Percentiles rank a stretch among this genome's conserved stretches.
phyloP scores from a whole-genome alignment of 768 basidiomycete species.

The Roridomyces roridus region DNA sequence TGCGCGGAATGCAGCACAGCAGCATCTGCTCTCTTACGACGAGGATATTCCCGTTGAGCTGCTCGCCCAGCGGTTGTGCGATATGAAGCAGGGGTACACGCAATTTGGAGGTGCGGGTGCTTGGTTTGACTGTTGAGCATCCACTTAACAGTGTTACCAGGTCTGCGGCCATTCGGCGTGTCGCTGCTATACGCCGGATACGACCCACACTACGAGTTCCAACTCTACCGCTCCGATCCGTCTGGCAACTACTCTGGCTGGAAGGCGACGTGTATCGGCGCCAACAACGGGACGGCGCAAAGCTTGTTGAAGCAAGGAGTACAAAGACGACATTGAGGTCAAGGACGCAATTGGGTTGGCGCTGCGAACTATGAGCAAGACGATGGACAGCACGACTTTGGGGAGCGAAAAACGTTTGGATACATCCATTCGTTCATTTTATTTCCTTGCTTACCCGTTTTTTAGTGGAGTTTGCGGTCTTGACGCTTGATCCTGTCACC shows the following conservation, averaged over 20 bases:
- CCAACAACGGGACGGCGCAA: slow-evolving; percentile 96
- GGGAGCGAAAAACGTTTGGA: slow-evolving; percentile 93
- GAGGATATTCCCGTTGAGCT: slow-evolving; percentile 98
- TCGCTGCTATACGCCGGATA: slow-evolving; percentile 96
- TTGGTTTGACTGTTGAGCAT: too few species aligned
- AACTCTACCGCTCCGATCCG: slow-evolving; percentile 97
- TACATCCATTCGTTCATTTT: slow-evolving; percentile 1
- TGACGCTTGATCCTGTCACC: slow-evolving; percentile 81
- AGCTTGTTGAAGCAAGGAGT: slow-evolving; percentile 97
- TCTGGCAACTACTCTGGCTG: slow-evolving; percentile 98
- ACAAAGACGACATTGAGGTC: slow-evolving; percentile 91
- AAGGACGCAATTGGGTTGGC: slow-evolving; percentile 94
- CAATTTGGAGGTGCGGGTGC: slow-evolving; percentile 87
- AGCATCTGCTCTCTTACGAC: slow-evolving; percentile 88
- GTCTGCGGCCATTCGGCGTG: slow-evolving; percentile 97
- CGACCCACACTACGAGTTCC: slow-evolving; percentile 95
- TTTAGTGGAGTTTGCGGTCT: slow-evolving; percentile 93
- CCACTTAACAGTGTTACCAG: too few species aligned
- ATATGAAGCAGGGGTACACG: slow-evolving; percentile 98
- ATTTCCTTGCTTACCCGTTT: not conserved
- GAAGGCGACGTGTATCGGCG: slow-evolving; percentile 99
- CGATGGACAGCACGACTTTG: slow-evolving; percentile 97
- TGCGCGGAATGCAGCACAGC: slow-evolving; percentile 89
- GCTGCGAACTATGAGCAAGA: slow-evolving; percentile 97
- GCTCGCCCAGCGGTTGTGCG: slow-evolving; percentile 91